Conservation (phyloP, 352 stramenopile species). For the Phytophthora citricola region DNA sequence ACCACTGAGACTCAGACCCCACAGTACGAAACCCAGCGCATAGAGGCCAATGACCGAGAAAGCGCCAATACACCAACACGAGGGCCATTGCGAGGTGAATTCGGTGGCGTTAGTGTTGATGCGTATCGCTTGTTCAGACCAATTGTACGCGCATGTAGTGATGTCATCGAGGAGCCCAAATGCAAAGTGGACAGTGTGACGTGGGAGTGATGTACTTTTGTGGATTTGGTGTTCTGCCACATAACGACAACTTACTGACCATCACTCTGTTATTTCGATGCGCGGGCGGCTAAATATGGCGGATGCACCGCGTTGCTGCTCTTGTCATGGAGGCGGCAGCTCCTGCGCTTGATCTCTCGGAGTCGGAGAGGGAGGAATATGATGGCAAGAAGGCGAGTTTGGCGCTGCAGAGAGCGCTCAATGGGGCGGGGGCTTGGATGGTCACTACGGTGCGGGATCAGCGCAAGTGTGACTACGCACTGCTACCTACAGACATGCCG, state of each 20-base stretch:
- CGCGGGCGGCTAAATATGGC: conserved; percentile 1
- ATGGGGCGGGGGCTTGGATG: conserved; percentile 20
- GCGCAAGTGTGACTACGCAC: conserved; percentile 36
- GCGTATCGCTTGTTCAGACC: conserved; percentile 3
- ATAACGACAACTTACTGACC: conserved; percentile 28
- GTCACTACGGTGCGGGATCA: conserved; percentile 28
- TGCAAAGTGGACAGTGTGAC: conserved; percentile 20
- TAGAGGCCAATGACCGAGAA: conserved; percentile 38
- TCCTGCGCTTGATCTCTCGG: conserved; percentile 12
- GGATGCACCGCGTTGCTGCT: too few relatives aligned
- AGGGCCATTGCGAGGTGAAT: conserved; percentile 23
- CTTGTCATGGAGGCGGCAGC: conserved; percentile 17
- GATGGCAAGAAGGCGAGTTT: conserved; percentile 19
- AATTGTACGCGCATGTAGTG: neutral
- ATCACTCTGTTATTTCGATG: conserved; percentile 24
- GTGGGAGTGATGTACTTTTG: conserved; percentile 13
- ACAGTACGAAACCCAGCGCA: conserved; percentile 35
- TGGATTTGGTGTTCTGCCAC: conserved; percentile 9
- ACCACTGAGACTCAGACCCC: conserved; percentile 21
- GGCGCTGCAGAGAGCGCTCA: conserved; percentile 27
- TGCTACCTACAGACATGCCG: conserved; percentile 31
- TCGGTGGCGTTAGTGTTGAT: conserved; percentile 11
- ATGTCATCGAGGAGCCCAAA: conserved; percentile 30
- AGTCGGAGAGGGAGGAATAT: conserved; percentile 9
- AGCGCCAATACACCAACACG: conserved; percentile 29